Base-by-base conservation (phyloP, 768 basidiomycete species). In the Leccinum aurantiacum region DNA sequence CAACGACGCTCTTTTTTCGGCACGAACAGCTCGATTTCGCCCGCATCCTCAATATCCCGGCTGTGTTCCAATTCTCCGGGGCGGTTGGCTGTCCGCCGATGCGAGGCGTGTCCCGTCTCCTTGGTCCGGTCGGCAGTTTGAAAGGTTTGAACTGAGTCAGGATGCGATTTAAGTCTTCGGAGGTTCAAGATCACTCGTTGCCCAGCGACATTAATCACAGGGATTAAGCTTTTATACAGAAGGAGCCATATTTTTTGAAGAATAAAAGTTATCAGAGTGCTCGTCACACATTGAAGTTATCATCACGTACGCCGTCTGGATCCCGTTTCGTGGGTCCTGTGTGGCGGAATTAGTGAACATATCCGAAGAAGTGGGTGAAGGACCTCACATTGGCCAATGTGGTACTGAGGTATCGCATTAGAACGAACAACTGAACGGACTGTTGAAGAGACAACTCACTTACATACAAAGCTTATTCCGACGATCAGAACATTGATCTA, bases 161-260 rank as follows among this genome's bases (percentile, higher is more conserved):
- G 25, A 15, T 49, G 48, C 15, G 48, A 50, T 24, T 17, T 27
- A 27, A 50, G 48, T 27, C 15, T 27, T n/a, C 61, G 56, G 19
- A 67, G 60, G 47, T 67, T 67, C n/a, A 67, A 56, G 24, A 67
- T 58, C 5, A 57, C 52, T 5, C 67, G 61, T 44, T 68, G 67
- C 17, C 67, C 67, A 4, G 35, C 25, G 7, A 69, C 27, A 14
- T 44, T 27, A 27, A 27, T 27, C 2, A 69, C 6, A 5, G 63
- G 66, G 8, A 38, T 4, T 56, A 3, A 2, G 56, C 41, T 33
- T 56, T 65, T 38, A 7, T 29, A 29, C 9, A 19, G 19, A 17
- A 6, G 31, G 19, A 6, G 15, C 17, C 38, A n/a, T 44, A n/a
- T 41, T 17, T 11, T 41, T 41, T 8, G 38, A 33, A 9, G 4